Evolutionary conservation across 1,284 basidiomycete genomes (phyloP).

Genomic region (Vanrija pseudolonga): DNA sequence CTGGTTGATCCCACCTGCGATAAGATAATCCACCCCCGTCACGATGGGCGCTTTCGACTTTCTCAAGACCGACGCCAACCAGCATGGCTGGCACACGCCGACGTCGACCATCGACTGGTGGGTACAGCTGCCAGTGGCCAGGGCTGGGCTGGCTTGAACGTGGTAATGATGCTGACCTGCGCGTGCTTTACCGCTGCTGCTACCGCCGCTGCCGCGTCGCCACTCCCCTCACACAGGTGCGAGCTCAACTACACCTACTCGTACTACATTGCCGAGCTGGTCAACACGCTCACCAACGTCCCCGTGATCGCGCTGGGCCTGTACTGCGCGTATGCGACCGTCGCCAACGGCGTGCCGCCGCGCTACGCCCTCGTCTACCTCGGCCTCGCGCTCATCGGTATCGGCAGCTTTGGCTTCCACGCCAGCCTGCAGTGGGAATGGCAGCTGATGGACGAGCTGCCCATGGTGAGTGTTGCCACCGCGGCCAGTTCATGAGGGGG

Average conservation of each 20-base stretch:
- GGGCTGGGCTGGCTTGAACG: no score
- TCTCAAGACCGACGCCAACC: slow-evolving; percentile 23
- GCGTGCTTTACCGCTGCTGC: slow-evolving; percentile 4
- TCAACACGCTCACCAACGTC: slow-evolving; percentile 51
- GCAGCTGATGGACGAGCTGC: slow-evolving; percentile 50
- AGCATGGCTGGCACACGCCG: slow-evolving; percentile 8
- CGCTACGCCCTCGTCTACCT: slow-evolving; percentile 39
- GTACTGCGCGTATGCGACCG: slow-evolving; percentile 39
- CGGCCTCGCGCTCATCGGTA: slow-evolving; percentile 42
- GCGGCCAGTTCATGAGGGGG: no score
- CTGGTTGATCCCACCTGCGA: no score
- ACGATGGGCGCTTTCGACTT: slow-evolving; percentile 45
- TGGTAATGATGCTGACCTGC: no score
- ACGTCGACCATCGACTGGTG: slow-evolving; percentile 2
- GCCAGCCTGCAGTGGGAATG: slow-evolving; percentile 46
- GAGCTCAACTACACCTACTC: slow-evolving; percentile 46
- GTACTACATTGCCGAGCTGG: slow-evolving; percentile 49
- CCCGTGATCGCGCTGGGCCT: slow-evolving; percentile 49
- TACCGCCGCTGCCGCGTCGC: no score
- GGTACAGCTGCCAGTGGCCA: no score
- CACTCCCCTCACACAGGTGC: slow-evolving; percentile 29
- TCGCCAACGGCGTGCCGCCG: slow-evolving; percentile 24
- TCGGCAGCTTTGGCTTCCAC: slow-evolving; percentile 48
- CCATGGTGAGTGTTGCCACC: slow-evolving; percentile 41
- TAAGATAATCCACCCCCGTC: background rate